Base-by-base conservation (phyloP, 2,329 filamentous ascomycete species). In the Neofusicoccum sp. region DNA sequence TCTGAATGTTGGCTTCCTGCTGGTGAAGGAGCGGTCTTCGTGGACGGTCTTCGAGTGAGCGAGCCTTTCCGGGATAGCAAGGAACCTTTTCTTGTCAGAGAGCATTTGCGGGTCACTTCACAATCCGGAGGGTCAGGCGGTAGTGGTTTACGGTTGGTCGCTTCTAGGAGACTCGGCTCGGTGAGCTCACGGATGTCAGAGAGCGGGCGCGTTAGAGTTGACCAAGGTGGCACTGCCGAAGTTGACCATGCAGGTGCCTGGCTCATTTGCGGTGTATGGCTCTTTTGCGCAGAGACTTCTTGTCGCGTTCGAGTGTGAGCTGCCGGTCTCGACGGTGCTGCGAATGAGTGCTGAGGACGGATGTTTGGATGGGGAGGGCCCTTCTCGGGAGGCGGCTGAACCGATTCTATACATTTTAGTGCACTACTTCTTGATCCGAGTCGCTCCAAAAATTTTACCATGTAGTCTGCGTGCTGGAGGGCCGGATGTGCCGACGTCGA, bases 131-230 rank as follows among this genome's bases (percentile, higher is more conserved):
- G 30, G 11, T 61, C 59, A 14, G 48, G 41, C 3, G n/a, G 38
- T 6, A 68, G 62, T 26, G 68, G 66, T 36, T 68, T 70, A 49
- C 65, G 67, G 20, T 71, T 70, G 60, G 71, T 65, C 1, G 70
- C 64, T 11, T 80, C 77, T 16, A 73, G 73, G 24, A 81, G 65
- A 63, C 77, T 80, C 30, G 79, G 78, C 66, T 81, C 79, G 9
- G 78, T 81, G 64, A 80, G 70, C 65, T 81, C 79, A 63, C 78
- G 76, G 61, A 81, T 81, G 64, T 81, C 79, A 44, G 79, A 81
- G 30, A 81, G 67, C 45, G 79, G 78, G 47, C 79, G 75, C 43
- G 72, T 65, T 53, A 73, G 70, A 7, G 72, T 70, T 8, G 71
- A 68, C 64, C 65, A 67, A 12, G 62, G 65, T 14, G 63, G 62